A percentile compares a stretch with the other conserved stretches of the same genome.
Conservation (phyloP, 2,329 filamentous ascomycete species). For the Diaporthe citri region DNA sequence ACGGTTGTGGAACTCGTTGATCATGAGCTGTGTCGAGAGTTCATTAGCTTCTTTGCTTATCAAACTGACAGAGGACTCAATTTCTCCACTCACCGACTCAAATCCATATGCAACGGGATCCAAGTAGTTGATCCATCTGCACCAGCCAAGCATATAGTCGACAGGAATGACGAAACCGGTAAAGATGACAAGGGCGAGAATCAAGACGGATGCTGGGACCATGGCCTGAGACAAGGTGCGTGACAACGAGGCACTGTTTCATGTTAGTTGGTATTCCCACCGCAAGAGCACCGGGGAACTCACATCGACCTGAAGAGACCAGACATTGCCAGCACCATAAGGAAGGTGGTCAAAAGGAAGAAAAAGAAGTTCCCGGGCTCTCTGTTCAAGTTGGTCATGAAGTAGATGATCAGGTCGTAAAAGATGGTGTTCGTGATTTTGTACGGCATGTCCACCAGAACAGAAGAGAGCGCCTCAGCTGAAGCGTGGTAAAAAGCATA, state of each 20-base stretch:
- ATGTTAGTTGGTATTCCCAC: conserved; percentile 43
- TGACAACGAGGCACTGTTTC: conserved; percentile 81
- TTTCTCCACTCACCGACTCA: conserved; percentile 67
- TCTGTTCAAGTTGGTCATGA: conserved; percentile 85
- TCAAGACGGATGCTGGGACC: conserved; percentile 71
- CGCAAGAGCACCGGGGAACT: not conserved
- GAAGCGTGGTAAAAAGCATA: conserved; percentile 97
- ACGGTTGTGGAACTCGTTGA: conserved; percentile 83
- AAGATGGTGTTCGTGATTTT: conserved; percentile 79
- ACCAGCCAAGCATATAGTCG: conserved; percentile 82
- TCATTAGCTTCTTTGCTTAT: not conserved
- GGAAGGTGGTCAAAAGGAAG: conserved; percentile 82
- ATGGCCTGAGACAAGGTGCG: conserved; percentile 76
- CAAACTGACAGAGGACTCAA: too few species aligned
- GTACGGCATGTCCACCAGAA: conserved; percentile 88
- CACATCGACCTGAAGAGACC: conserved; percentile 74
- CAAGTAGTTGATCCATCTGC: conserved; percentile 85
- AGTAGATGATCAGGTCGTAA: conserved; percentile 88
- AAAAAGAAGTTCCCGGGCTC: conserved; percentile 85
- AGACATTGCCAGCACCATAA: conserved; percentile 82
- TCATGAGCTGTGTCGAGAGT: conserved; percentile 59
- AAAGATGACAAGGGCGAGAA: conserved; percentile 76
- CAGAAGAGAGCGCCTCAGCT: conserved; percentile 87
- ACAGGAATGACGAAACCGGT: conserved; percentile 79
- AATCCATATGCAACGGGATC: conserved; percentile 86